A percentile compares a stretch with the other conserved stretches of the same genome.
Evolutionary conservation across 2,329 filamentous ascomycete genomes (phyloP).

Genomic region (Hypomyces perniciosus): DNA sequence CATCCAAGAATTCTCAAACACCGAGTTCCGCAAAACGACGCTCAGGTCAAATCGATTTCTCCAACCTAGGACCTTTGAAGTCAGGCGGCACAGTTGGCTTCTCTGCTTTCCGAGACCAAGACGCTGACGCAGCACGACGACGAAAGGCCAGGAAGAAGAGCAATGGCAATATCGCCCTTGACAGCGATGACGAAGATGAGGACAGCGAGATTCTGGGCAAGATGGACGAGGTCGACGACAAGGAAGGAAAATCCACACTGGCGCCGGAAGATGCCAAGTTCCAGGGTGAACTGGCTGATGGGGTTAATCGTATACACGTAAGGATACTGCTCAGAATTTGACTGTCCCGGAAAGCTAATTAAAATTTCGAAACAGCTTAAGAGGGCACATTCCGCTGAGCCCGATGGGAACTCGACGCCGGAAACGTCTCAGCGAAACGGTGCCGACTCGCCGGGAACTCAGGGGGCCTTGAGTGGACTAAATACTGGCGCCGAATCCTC

Average conservation of each 20-base stretch:
- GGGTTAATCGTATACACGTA: conserved; percentile 77
- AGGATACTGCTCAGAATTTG: conserved; percentile 21
- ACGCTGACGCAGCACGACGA: conserved; percentile 49
- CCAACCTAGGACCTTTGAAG: conserved; percentile 76
- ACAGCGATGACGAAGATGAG: conserved; percentile 72
- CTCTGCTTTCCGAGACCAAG: conserved; percentile 73
- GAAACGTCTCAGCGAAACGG: conserved; percentile 31
- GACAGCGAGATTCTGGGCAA: conserved; percentile 56
- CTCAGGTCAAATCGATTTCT: conserved; percentile 79
- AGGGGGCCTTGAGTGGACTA: conserved; percentile 8
- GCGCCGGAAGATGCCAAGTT: conserved; percentile 66
- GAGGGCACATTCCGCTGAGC: conserved; percentile 70
- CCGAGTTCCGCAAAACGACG: conserved; percentile 65
- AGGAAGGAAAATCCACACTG: conserved; percentile 52
- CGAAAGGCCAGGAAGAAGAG: conserved; percentile 55
- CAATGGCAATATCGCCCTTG: conserved; percentile 61
- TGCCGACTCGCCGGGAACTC: conserved; percentile 36
- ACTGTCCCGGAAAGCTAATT: conserved; percentile 7
- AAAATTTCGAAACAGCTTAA: conserved; percentile 54
- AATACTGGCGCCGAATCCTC: conserved; percentile 18
- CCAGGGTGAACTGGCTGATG: conserved; percentile 70
- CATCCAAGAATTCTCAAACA: conserved; percentile 58
- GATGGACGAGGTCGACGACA: conserved; percentile 59
- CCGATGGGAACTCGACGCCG: conserved; percentile 40
- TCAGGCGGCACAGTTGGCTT: conserved; percentile 85